Conservation (phyloP, 768 basidiomycete species). For the Leccinum pellstonianum region DNA sequence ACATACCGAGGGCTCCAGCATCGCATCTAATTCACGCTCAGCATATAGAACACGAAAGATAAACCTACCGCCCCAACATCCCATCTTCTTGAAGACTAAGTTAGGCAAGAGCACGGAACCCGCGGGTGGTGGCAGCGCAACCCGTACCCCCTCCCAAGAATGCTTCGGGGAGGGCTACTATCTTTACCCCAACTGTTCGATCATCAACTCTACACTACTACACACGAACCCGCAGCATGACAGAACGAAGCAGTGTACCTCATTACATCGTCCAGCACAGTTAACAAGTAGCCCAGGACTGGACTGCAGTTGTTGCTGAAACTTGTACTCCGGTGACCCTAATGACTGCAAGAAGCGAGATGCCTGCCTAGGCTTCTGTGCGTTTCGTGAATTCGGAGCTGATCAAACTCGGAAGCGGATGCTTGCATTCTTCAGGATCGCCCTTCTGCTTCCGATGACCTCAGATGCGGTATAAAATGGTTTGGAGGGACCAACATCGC, state of each 20-base stretch:
- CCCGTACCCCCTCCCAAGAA: no score
- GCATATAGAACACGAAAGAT: no score
- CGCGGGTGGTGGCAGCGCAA: no score
- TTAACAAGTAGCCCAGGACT: background rate
- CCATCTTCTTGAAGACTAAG: no score
- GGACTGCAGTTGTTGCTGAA: background rate
- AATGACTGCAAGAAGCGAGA: background rate
- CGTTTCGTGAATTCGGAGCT: background rate
- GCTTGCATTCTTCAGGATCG: background rate
- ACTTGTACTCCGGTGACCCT: background rate
- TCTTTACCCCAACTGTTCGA: no score
- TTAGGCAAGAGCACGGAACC: no score
- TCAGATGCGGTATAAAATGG: conserved; percentile 7
- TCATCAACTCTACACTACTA: no score
- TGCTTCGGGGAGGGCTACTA: no score
- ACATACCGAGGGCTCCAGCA: no score
- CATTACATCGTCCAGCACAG: background rate
- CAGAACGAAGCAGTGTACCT: background rate
- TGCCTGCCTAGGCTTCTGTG: background rate
- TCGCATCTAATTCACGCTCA: no score
- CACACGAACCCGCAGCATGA: no score
- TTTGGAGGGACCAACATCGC: background rate
- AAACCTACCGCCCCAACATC: no score
- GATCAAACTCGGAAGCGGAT: background rate
- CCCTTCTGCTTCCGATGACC: background rate